Evolutionary conservation across 176 grass and related monocot genomes (phyloP).

Genomic region (Typha latifolia): DNA sequence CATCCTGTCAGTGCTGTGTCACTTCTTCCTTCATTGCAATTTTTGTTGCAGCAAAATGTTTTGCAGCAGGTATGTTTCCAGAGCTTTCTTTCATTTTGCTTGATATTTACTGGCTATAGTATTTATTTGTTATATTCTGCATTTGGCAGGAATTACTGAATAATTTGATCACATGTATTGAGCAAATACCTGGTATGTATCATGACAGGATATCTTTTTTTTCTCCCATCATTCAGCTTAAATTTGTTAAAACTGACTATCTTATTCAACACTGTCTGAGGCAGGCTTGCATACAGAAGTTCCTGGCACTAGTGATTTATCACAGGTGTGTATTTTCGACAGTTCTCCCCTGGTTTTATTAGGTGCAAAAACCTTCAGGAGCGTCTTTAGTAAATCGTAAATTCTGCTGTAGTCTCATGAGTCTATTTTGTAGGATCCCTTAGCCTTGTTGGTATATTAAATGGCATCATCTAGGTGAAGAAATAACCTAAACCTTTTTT

Average conservation of each 20-base stretch:
- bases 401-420: too few species aligned
- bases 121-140: conserved; percentile 19
- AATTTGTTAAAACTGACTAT: conserved; percentile 24
- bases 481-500: too few species aligned
- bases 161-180: conserved; percentile 73
- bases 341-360: conserved; percentile 6
- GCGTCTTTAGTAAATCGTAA: too few species aligned
- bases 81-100: background rate
- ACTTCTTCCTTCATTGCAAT: conserved; percentile 65
- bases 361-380: background rate
- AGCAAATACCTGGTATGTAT: conserved; percentile 50
- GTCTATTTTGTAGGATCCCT: too few species aligned
- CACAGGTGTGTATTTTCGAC: conserved; percentile 40
- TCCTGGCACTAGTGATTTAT: conserved; percentile 31
- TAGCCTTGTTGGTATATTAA: too few species aligned
- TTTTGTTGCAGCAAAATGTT: conserved; percentile 89
- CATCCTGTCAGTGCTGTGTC: conserved; percentile 17
- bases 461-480: too few species aligned
- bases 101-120: background rate
- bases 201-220: background rate
- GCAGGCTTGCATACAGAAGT: conserved; percentile 31
- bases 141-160: conserved; percentile 60
- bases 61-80: conserved; percentile 59
- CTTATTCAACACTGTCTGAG: background rate
- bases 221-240: conserved; percentile 3